These are phyloP conservation scores for Russula sp. DNA, from an alignment of 768 basidiomycete species.

Conservation along the genomic window DNA sequence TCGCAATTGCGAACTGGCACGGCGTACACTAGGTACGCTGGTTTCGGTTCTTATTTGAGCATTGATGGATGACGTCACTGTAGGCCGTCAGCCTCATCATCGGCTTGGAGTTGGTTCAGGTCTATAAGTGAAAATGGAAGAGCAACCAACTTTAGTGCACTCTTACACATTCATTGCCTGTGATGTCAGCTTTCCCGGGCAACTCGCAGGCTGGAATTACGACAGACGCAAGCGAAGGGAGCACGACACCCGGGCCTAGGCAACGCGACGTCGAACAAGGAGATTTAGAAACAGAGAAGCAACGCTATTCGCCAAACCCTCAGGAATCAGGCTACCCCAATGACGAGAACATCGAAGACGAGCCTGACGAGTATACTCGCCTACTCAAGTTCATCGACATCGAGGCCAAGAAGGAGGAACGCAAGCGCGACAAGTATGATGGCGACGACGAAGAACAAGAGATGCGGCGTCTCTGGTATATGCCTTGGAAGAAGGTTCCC, in stretches of 20 bases:
- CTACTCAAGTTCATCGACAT: conserved; percentile 24
- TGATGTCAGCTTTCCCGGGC: conserved; percentile 13
- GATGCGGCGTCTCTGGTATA: conserved; percentile 38
- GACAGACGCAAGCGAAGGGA: background rate
- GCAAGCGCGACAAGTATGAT: background rate
- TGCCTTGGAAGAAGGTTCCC: conserved; percentile 39
- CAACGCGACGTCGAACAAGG: conserved; percentile 17
- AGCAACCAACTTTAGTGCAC: background rate
- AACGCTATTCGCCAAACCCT: conserved; percentile 5
- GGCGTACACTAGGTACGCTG: background rate
- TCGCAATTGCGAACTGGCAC: no score
- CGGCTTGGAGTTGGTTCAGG: no score
- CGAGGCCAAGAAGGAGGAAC: conserved; percentile 20
- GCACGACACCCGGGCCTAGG: background rate
- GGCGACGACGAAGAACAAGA: conserved; percentile 20
- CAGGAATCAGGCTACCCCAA: background rate
- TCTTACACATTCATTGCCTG: background rate
- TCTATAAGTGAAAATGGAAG: background rate
- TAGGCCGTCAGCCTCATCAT: background rate
- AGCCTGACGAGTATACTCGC: conserved; percentile 23
- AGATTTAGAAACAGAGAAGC: conserved; percentile 12
- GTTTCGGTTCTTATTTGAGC: background rate
- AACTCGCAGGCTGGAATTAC: background rate
- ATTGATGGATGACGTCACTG: background rate
- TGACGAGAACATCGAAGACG: conserved; percentile 7